Evolutionary conservation across 306 rosid genomes (phyloP).

Genomic region (Sesbania bispinosa): DNA sequence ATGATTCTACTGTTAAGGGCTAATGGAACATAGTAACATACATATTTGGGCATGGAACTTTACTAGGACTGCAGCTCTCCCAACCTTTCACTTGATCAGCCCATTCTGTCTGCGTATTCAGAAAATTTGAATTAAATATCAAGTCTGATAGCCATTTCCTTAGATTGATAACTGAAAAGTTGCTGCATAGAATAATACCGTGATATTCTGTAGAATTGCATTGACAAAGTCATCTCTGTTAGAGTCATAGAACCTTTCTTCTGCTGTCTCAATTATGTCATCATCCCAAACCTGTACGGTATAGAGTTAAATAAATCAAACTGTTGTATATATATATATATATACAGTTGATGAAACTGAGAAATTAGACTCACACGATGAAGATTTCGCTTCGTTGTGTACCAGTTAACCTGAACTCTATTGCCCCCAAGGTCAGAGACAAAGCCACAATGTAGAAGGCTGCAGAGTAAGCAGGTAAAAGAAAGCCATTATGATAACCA

Average conservation of each 20-base stretch:
- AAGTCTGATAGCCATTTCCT: background rate
- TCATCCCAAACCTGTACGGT: slow-evolving; percentile 65
- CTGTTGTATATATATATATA: no score
- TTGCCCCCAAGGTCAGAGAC: slow-evolving; percentile 81
- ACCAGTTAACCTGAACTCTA: slow-evolving; percentile 72
- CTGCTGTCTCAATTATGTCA: slow-evolving; percentile 71
- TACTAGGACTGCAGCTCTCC: slow-evolving; percentile 55
- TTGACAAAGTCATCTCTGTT: slow-evolving; percentile 32
- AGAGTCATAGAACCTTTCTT: slow-evolving; percentile 48
- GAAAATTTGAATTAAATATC: background rate
- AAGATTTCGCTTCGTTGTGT: slow-evolving; percentile 68
- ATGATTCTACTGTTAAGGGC: no score
- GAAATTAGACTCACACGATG: slow-evolving; percentile 66
- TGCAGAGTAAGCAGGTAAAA: slow-evolving; percentile 33
- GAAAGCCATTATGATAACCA: background rate
- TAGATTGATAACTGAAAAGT: background rate
- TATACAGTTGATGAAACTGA: background rate
- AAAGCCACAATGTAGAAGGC: slow-evolving; percentile 95
- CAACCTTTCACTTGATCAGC: slow-evolving; percentile 49
- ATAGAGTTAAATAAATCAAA: background rate
- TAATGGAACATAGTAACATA: slow-evolving; percentile 39
- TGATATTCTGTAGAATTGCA: slow-evolving; percentile 66
- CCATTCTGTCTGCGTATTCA: slow-evolving; percentile 66
- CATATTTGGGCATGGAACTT: slow-evolving; percentile 59
- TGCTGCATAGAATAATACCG: slow-evolving; percentile 40